These are phyloP conservation scores for Hypomontagnella monticulosa DNA, from an alignment of 495 filamentous ascomycete genomes.

Conservation along the genomic window DNA sequence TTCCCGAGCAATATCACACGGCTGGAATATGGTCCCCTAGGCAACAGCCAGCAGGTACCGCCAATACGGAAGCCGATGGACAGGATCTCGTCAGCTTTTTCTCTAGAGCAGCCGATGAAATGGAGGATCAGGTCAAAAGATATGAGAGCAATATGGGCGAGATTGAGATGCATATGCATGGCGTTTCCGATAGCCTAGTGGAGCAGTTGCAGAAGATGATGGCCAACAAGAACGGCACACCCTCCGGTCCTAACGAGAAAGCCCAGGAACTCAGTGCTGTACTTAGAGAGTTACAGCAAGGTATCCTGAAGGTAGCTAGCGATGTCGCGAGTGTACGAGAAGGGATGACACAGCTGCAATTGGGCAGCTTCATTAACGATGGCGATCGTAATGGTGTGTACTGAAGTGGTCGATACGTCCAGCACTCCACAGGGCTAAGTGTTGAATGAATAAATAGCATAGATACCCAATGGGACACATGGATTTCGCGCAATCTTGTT, in stretches of 20 bases:
- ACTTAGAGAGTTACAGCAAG: constrained; percentile 79
- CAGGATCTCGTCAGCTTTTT: constrained; percentile 84
- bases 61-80: constrained; percentile 61
- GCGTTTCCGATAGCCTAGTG: constrained; percentile 74
- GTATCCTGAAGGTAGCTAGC: constrained; percentile 78
- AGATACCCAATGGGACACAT: constrained; percentile 18
- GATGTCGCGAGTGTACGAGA: constrained; percentile 75
- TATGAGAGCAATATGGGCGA: constrained; percentile 78
- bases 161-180: constrained; percentile 82
- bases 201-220: constrained; percentile 76
- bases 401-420: constrained; percentile 9
- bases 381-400: constrained; percentile 43
- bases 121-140: constrained; percentile 69
- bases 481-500: not conserved
- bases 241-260: constrained; percentile 52
- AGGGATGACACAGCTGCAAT: constrained; percentile 71
- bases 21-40: constrained; percentile 62
- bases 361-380: constrained; percentile 62
- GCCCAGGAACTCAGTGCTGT: constrained; percentile 68
- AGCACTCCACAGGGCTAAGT: constrained; percentile 5
- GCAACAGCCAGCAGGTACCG: constrained; percentile 46
- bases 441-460: constrained; percentile 7
- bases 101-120: constrained; percentile 73
- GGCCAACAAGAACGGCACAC: constrained; percentile 60
- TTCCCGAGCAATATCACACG: constrained; percentile 77